A percentile compares a stretch with the other conserved stretches of the same genome.
phyloP scores from a whole-genome alignment of 2,329 filamentous ascomycete species.

The Aureobasidium sp. region DNA sequence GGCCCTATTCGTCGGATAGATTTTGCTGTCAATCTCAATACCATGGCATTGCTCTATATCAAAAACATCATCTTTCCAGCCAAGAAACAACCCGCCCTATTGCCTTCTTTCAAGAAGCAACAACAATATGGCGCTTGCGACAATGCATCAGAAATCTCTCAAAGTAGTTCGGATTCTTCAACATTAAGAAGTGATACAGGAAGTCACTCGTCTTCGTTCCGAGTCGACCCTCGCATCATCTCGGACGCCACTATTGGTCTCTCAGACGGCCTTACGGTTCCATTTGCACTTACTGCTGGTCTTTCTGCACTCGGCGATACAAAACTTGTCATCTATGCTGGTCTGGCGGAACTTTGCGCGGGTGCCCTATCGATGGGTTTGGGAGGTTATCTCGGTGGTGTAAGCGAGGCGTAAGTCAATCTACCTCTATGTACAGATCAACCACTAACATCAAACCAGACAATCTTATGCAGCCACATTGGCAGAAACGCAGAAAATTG shows the following conservation, averaged over 20 bases:
- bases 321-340: slow-evolving; percentile 34
- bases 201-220: neutral
- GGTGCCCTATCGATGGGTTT: slow-evolving; percentile 38
- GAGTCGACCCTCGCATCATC: slow-evolving; percentile 34
- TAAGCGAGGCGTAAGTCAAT: slow-evolving; percentile 38
- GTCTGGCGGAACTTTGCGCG: slow-evolving; percentile 35
- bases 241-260: slow-evolving; percentile 38
- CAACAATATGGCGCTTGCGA: slow-evolving; percentile 9
- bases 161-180: neutral
- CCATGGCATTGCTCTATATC: slow-evolving; percentile 7
- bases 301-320: slow-evolving; percentile 33
- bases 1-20: neutral
- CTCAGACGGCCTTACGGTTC: slow-evolving; percentile 37
- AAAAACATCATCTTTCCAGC: slow-evolving; percentile 4
- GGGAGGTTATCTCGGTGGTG: slow-evolving; percentile 39
- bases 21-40: neutral
- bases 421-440: neutral
- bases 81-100: neutral
- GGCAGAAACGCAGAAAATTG: neutral
- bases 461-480: slow-evolving; percentile 13
- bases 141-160: neutral
- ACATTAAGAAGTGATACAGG: neutral
- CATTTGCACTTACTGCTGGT: slow-evolving; percentile 36
- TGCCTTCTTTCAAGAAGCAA: slow-evolving; percentile 9
- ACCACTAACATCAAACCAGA: neutral